Evolutionary conservation across 2,329 filamentous ascomycete species (phyloP), one percentile per base, ranked within the genome.

Genomic region (Aureobasidium sp.): DNA sequence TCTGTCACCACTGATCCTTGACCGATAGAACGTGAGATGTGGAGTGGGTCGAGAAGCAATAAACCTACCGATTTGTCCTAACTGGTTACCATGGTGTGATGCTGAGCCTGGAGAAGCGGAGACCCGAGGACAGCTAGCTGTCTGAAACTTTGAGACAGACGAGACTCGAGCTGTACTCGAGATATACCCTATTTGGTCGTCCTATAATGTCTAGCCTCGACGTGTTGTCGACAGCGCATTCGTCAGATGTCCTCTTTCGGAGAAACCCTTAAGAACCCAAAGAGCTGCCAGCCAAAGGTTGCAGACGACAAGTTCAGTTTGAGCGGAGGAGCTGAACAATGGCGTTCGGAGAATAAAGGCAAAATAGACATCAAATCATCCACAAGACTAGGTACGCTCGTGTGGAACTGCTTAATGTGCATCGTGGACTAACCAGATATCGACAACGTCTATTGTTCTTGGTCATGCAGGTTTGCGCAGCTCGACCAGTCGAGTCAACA

Each of bases 281-380:
- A 5, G 52, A 29, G 52, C 32, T 55, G 20, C n/a, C 44, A 13
- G 13, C 20, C 7, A 27, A 12, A 55, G 36, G 8, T 42, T 1
- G 5, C 48, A 9, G 26, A 44, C 44, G 44, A 27, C 12, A 53
- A 20, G 20, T 53, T 34, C 26, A 32, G 15, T 26, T 42, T 26
- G 34, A 17, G n/a, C n/a, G 34, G 17, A 53, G 13, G 20, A 41
- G 51, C 51, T 53, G 51, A 53, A 48, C 6, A 27, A 57, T 44
- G 53, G 53, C 53, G 53, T 36, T 46, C 53, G 53, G 53, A 57
- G 53, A 57, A 57, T 57, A 46, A 57, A 57, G 53, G 53, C 39
- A 57, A 57, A 57, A 23, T n/a, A 13, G 29, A 57, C 41, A 29
- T 57, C 39, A 26, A 34, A 6, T 12, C 53, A 57, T 55, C 13